Evolutionary conservation across 129 eudicot genomes (phyloP).

Genomic region (Chrysanthemum lavandulifolium): DNA sequence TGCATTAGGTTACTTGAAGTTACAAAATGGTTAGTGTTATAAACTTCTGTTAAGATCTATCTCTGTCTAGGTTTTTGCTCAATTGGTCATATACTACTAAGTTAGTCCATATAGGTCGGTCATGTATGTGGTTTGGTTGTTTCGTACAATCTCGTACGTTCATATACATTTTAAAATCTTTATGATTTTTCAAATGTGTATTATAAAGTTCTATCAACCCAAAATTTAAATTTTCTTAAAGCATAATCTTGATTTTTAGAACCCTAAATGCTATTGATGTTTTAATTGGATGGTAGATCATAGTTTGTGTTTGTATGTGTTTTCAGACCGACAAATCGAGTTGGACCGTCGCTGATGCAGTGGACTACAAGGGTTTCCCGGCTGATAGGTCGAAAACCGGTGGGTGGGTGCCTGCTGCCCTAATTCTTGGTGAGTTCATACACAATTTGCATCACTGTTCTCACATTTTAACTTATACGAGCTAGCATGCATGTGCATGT

Average conservation of each 20-base stretch:
- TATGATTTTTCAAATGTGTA: too few relatives aligned
- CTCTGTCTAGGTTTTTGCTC: too few relatives aligned
- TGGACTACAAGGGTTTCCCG: slow-evolving; percentile 76
- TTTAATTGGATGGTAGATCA: neutral
- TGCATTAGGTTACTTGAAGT: slow-evolving; percentile 14
- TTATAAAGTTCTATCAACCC: slow-evolving; percentile 9
- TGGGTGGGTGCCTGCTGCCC: slow-evolving; percentile 95
- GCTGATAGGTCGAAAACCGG: slow-evolving; percentile 87
- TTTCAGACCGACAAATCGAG: slow-evolving; percentile 64
- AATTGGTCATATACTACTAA: too few relatives aligned
- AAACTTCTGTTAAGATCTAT: too few relatives aligned
- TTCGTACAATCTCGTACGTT: too few relatives aligned
- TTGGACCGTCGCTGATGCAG: slow-evolving; percentile 70
- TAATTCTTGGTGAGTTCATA: slow-evolving; percentile 68
- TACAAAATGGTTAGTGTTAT: slow-evolving; percentile 40
- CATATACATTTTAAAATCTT: too few relatives aligned
- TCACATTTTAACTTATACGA: neutral
- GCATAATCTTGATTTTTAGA: neutral
- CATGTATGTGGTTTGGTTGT: too few relatives aligned
- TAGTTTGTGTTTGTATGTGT: slow-evolving; percentile 6
- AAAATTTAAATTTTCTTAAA: neutral
- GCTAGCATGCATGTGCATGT: slow-evolving; percentile 2
- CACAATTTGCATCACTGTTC: neutral
- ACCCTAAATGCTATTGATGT: neutral
- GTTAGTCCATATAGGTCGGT: too few relatives aligned